Conservation (phyloP, 306 rosid genomes). For the Luffa aegyptiaca region DNA sequence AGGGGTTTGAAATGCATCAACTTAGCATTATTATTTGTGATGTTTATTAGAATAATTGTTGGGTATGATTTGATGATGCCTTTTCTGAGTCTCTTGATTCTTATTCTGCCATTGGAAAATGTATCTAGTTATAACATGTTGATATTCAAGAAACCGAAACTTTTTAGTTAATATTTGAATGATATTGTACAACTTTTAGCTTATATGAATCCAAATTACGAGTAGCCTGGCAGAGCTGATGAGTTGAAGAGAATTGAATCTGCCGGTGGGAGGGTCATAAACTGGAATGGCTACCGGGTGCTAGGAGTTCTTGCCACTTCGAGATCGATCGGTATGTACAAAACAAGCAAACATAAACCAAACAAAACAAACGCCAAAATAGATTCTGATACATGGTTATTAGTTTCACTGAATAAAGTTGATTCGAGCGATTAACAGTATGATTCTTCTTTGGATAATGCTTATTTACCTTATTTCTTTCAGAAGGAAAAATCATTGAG, state of each 20-base stretch:
- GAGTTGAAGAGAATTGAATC: constrained; percentile 89
- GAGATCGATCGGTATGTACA: constrained; percentile 62
- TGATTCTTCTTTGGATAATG: background rate
- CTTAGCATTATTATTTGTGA: background rate
- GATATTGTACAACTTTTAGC: background rate
- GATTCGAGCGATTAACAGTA: background rate
- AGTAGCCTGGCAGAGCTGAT: constrained; percentile 71
- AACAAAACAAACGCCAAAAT: background rate
- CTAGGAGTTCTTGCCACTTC: constrained; percentile 93
- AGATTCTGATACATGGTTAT: background rate
- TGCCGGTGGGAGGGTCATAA: constrained; percentile 81
- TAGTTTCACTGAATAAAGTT: background rate
- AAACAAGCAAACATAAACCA: background rate
- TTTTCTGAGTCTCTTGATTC: background rate
- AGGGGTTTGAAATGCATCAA: background rate
- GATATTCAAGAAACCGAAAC: background rate
- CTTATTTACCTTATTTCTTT: background rate
- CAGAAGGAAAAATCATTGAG: background rate
- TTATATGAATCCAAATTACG: constrained; percentile 1
- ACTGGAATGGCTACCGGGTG: constrained; percentile 89
- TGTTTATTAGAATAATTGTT: background rate
- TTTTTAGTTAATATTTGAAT: background rate
- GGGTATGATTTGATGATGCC: background rate
- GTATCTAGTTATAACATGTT: background rate
- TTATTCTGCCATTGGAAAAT: background rate